phyloP scores from a whole-genome alignment of 306 rosid genomes.

The Castanea mollissima region DNA sequence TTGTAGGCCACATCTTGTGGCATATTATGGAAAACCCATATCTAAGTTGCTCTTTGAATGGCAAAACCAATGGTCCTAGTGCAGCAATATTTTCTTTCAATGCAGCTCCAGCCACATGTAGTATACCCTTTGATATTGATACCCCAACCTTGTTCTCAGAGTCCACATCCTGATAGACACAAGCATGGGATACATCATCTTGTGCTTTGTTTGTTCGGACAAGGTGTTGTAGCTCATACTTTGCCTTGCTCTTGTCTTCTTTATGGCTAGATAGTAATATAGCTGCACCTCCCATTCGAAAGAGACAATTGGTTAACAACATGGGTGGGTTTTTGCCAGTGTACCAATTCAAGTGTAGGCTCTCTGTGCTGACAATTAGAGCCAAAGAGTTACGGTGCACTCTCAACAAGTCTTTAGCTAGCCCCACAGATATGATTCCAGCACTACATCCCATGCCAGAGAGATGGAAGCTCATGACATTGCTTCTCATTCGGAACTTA shows the following conservation, averaged over 20 bases:
- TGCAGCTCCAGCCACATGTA: slow-evolving; percentile 49
- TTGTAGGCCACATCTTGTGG: slow-evolving; percentile 11
- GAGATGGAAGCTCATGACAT: slow-evolving; percentile 51
- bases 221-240: slow-evolving; percentile 46
- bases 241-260: slow-evolving; percentile 45
- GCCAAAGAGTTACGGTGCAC: slow-evolving; percentile 57
- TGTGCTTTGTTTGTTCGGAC: slow-evolving; percentile 58
- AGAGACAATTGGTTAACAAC: slow-evolving; percentile 62
- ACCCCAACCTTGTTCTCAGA: slow-evolving; percentile 39
- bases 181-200: slow-evolving; percentile 46
- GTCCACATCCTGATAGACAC: slow-evolving; percentile 49
- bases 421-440: slow-evolving; percentile 44
- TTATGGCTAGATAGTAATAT: slow-evolving; percentile 48
- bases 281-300: slow-evolving; percentile 69
- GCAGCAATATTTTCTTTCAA: slow-evolving; percentile 45
- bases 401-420: slow-evolving; percentile 56
- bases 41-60: slow-evolving; percentile 43
- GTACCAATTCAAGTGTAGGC: slow-evolving; percentile 50
- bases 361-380: slow-evolving; percentile 55
- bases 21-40: slow-evolving; percentile 30
- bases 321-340: slow-evolving; percentile 51
- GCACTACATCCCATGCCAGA: slow-evolving; percentile 82
- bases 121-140: slow-evolving; percentile 43
- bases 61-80: slow-evolving; percentile 56
- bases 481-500: slow-evolving; percentile 51